Conservation (phyloP, 768 basidiomycete genomes). For the Boletus subparvulus region DNA sequence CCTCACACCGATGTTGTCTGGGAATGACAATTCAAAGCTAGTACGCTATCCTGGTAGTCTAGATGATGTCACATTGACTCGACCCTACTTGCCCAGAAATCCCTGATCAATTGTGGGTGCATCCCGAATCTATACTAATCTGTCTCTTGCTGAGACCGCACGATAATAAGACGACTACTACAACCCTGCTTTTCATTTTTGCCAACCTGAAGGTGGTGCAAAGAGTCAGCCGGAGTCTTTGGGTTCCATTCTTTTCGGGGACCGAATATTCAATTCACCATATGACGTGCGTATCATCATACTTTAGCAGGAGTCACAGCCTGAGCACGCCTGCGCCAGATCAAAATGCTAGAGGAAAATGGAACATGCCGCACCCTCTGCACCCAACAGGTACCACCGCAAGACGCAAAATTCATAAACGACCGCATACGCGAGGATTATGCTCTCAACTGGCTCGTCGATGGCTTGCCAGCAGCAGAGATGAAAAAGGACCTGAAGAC, state of each 20-base stretch:
- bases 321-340: conserved; percentile 41
- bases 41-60: conserved; percentile 41
- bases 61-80: conserved; percentile 5
- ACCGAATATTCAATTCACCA: conserved; percentile 88
- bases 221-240: conserved; percentile 79
- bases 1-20: conserved; percentile 79
- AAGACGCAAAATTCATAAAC: conserved; percentile 88
- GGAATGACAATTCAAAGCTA: conserved; percentile 67
- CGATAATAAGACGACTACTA: conserved; percentile 82
- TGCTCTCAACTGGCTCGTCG: conserved; percentile 91
- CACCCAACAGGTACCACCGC: conserved; percentile 51
- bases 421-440: conserved; percentile 91
- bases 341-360: conserved; percentile 78
- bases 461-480: conserved; percentile 91
- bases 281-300: conserved; percentile 64
- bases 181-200: conserved; percentile 82
- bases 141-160: conserved; percentile 3
- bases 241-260: conserved; percentile 95
- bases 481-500: conserved; percentile 81
- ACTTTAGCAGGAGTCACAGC: neutral
- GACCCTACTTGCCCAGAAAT: conserved; percentile 57
- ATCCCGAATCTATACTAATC: neutral
- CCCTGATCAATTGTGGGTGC: conserved; percentile 76
- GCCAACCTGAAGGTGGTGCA: conserved; percentile 72
- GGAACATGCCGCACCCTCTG: conserved; percentile 79